phyloP scores from a whole-genome alignment of 352 stramenopile species.

The Achlya hypogyna region DNA sequence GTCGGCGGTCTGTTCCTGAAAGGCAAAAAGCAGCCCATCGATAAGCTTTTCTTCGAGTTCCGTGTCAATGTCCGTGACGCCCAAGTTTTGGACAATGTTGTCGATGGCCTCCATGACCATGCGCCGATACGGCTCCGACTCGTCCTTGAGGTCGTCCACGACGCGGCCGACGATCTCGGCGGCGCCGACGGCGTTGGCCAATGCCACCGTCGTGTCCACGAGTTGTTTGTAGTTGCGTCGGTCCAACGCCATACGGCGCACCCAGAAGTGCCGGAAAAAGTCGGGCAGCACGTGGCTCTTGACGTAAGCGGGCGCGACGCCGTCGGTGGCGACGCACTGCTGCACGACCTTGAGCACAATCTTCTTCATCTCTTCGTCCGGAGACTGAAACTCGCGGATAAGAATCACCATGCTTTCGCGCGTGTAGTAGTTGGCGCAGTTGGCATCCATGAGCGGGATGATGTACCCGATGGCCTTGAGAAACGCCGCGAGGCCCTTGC shows the following conservation, averaged over 20 bases:
- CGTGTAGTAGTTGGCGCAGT: slow-evolving; percentile 99
- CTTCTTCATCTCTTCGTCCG: slow-evolving; percentile 99
- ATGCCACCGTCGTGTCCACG: slow-evolving; percentile 97
- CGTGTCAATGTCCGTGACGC: slow-evolving; percentile 93
- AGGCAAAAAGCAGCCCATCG: slow-evolving; percentile 98
- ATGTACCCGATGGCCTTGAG: slow-evolving; percentile 99
- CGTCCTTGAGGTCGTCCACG: slow-evolving; percentile 99
- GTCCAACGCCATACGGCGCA: slow-evolving; percentile 97
- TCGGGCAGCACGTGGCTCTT: slow-evolving; percentile 96
- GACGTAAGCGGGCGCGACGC: slow-evolving; percentile 97
- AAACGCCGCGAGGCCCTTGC: slow-evolving; percentile 97
- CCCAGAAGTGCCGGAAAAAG: slow-evolving; percentile 99
- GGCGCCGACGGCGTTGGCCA: slow-evolving; percentile 98
- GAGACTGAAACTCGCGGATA: slow-evolving; percentile 96
- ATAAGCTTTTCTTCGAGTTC: slow-evolving; percentile 98
- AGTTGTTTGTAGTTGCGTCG: slow-evolving; percentile 97
- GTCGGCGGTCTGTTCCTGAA: slow-evolving; percentile 96
- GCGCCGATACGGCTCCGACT: slow-evolving; percentile 96
- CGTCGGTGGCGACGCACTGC: slow-evolving; percentile 97
- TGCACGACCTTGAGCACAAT: slow-evolving; percentile 95
- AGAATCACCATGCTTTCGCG: slow-evolving; percentile 98
- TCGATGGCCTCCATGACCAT: slow-evolving; percentile 99
- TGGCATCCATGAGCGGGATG: slow-evolving; percentile 99
- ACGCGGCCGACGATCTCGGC: slow-evolving; percentile 97
- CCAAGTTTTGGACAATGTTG: slow-evolving; percentile 97